Evolutionary conservation across 2,329 filamentous ascomycete species (phyloP), one percentile per base, ranked within the genome.

Genomic region (Penicillium fuscoglaucum): DNA sequence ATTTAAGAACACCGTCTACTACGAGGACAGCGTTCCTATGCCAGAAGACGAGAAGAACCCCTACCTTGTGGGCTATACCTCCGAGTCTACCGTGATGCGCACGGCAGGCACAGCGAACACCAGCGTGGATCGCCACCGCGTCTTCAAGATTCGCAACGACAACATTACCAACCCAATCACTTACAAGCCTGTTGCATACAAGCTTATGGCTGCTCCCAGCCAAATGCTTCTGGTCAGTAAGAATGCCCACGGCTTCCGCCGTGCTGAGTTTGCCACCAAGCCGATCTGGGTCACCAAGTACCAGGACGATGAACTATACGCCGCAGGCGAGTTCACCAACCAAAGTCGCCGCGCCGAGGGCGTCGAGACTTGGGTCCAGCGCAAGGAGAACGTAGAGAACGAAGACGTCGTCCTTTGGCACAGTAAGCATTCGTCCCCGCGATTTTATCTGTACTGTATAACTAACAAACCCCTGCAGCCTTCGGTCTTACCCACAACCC

Each of bases 401-500:
- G 74, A 79, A 26, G 75, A 78, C 43, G 67, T 75, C 12, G 70
- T 75, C 24, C 61, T 76, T 17, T 75, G 73, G 73, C 74, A 76
- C 51, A 71, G 74, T 76, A 71, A 68, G 73, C 59, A 51, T 52
- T 31, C 15, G 9, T 29, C 3, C n/a, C 3, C 82, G 13, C 6
- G 15, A 17, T 81, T 66, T 78, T 4, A n/a, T 51, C 13, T 41
- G 26, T 24, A 52, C 35, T 28, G 1, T 54, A 24, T 21, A 31
- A 45, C 62, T 63, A 61, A 67, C 62, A 47, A 33, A 17, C 21
- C 12, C 15, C 21, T 19, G 1, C 33, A 76, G 73, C 74, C 26
- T 79, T 80, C 55, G 79, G 86, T 19, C 82, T 87, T 28, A 89
- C 87, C 35, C 87, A 89, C 62, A 84, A 87, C 28, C 85, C 85